Conservation (phyloP, 805 yeast species). For the Sungouiozyma ichnusensis region DNA sequence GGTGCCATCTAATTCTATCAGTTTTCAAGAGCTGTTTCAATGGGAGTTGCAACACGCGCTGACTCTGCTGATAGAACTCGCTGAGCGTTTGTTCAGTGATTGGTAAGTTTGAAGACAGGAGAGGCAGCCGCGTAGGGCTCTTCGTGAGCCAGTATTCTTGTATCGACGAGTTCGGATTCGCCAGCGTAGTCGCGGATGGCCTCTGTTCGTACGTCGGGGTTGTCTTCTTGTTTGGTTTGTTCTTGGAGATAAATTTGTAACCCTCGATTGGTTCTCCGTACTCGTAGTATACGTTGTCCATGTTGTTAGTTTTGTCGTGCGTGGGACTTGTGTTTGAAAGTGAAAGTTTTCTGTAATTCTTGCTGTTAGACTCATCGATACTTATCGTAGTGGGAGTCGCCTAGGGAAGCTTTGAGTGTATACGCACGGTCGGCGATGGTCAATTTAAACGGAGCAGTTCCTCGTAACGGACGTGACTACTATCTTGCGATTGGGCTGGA, state of each 20-base stretch:
- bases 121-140: background rate
- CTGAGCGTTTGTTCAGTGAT: background rate
- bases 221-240: constrained; percentile 2
- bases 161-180: background rate
- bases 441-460: constrained; percentile 21
- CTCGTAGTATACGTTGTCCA: constrained; percentile 4
- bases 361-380: no score
- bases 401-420: no score
- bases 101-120: background rate
- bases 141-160: background rate
- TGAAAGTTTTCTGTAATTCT: no score
- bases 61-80: constrained; percentile 9
- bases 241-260: constrained; percentile 10
- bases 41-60: constrained; percentile 1
- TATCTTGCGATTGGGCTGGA: constrained; percentile 84
- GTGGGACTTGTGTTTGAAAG: no score
- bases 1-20: constrained; percentile 63
- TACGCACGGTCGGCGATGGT: constrained; percentile 19
- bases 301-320: no score
- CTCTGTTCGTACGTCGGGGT: background rate
- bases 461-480: constrained; percentile 27
- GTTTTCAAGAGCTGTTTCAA: constrained; percentile 23
- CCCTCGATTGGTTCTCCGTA: constrained; percentile 14
- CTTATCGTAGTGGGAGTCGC: no score
- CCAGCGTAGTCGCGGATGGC: background rate